Conservation (phyloP, 192 early-diverging fungal species). For the Umbelopsis isabellina region DNA sequence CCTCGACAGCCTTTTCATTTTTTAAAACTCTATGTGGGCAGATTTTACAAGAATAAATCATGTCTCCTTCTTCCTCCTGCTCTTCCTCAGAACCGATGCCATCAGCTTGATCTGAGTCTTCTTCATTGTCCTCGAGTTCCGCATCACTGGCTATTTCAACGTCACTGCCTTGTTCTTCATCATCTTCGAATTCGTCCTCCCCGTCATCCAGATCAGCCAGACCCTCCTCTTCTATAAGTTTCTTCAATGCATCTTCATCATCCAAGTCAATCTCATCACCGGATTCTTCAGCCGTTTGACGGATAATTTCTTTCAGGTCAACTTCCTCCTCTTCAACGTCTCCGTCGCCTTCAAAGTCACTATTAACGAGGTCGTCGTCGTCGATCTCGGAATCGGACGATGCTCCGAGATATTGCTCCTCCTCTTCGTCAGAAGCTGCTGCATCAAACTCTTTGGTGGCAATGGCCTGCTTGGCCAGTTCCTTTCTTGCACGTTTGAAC, state of each 20-base stretch:
- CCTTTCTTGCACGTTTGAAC: conserved; percentile 41
- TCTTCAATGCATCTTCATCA: not conserved
- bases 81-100: not conserved
- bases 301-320: not conserved
- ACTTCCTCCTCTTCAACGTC: conserved; percentile 18
- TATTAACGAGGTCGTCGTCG: conserved; percentile 25
- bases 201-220: not conserved
- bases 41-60: conserved; percentile 30
- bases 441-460: conserved; percentile 20
- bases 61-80: conserved; percentile 15
- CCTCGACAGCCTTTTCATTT: conserved; percentile 25
- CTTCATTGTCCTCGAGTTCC: conserved; percentile 20
- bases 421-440: conserved; percentile 20
- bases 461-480: conserved; percentile 38
- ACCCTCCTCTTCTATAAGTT: not conserved
- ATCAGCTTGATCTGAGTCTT: not conserved
- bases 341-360: conserved; percentile 2
- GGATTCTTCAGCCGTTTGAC: not conserved
- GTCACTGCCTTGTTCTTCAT: conserved; percentile 12
- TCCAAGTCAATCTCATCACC: not conserved
- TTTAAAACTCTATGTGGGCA: conserved; percentile 32
- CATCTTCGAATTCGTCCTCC: not conserved
- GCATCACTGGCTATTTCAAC: conserved; percentile 8
- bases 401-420: conserved; percentile 28
- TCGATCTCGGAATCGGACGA: conserved; percentile 33